Conservation (phyloP, 2,329 filamentous ascomycete genomes). For the Ceratocystis albifundus region DNA sequence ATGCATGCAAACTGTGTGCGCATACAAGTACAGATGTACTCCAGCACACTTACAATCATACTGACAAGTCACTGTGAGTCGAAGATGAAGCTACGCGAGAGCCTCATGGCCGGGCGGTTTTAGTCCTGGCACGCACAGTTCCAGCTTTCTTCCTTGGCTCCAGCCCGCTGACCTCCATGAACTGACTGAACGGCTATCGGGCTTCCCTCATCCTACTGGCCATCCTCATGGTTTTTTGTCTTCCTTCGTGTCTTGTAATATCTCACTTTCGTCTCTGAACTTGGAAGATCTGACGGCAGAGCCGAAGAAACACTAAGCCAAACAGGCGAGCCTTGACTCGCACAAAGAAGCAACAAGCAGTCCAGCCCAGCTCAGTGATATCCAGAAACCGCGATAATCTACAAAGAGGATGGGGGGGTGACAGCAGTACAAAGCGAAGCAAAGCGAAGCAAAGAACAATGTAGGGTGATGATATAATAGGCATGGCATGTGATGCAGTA, state of each 20-base stretch:
- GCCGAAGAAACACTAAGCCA: conserved; percentile 2
- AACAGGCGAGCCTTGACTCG: conserved; percentile 2
- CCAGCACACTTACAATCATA: background rate
- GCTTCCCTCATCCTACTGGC: background rate
- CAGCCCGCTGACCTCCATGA: background rate
- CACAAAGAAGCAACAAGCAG: background rate
- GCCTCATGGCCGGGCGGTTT: background rate
- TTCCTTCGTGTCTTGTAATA: background rate
- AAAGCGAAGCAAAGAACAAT: background rate
- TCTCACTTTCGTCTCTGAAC: background rate
- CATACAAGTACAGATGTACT: too few species aligned
- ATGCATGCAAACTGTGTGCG: background rate
- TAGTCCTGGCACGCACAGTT: too few species aligned
- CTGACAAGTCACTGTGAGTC: background rate
- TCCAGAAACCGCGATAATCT: background rate
- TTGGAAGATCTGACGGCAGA: conserved; percentile 2
- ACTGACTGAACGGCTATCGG: background rate
- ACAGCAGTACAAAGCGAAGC: background rate
- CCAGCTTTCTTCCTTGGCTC: background rate
- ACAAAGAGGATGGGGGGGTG: background rate
- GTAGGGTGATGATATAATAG: background rate
- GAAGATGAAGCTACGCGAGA: background rate
- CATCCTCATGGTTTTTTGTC: background rate
- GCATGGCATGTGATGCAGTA: conserved; percentile 3
- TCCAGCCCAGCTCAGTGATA: background rate